A percentile compares a stretch with the other conserved stretches of the same genome.
Conservation (phyloP, 139 green algal species). For the Tetradesmus lagerheimii region DNA sequence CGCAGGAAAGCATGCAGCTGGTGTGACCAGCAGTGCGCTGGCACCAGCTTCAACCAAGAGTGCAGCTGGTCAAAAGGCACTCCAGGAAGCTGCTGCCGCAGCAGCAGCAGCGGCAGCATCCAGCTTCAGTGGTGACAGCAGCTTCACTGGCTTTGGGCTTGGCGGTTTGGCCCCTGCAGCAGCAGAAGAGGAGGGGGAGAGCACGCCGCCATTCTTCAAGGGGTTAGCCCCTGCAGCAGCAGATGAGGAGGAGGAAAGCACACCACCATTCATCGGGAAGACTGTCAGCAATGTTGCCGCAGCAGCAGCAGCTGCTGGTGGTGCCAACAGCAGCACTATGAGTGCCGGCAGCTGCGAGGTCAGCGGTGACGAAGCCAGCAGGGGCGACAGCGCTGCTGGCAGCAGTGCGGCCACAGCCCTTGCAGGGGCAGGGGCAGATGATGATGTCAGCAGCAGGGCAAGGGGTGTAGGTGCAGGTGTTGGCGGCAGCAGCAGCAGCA, state of each 20-base stretch:
- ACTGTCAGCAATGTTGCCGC: neutral
- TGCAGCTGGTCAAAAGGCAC: neutral
- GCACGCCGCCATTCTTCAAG: neutral
- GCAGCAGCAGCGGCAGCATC: neutral
- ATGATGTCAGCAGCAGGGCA: neutral
- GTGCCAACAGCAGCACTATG: neutral
- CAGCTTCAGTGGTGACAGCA: neutral
- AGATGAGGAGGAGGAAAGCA: neutral
- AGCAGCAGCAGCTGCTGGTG: too few relatives aligned
- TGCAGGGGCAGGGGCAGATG: neutral
- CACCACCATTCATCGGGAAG: neutral
- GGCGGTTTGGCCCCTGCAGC: too few relatives aligned
- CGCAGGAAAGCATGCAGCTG: neutral
- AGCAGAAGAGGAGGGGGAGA: neutral
- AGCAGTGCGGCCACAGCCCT: neutral
- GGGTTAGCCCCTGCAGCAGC: neutral
- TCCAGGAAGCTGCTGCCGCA: neutral
- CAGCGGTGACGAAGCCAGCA: neutral
- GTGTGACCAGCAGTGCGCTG: neutral
- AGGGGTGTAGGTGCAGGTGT: neutral
- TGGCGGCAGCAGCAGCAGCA: constrained; percentile 1
- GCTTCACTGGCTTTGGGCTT: constrained; percentile 19
- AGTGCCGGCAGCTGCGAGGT: neutral
- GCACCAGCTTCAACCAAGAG: neutral
- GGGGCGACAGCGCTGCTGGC: neutral